These are phyloP conservation scores for Trypanosomatidae sp. DNA, from an alignment of 208 protist species.

Conservation along the genomic window DNA sequence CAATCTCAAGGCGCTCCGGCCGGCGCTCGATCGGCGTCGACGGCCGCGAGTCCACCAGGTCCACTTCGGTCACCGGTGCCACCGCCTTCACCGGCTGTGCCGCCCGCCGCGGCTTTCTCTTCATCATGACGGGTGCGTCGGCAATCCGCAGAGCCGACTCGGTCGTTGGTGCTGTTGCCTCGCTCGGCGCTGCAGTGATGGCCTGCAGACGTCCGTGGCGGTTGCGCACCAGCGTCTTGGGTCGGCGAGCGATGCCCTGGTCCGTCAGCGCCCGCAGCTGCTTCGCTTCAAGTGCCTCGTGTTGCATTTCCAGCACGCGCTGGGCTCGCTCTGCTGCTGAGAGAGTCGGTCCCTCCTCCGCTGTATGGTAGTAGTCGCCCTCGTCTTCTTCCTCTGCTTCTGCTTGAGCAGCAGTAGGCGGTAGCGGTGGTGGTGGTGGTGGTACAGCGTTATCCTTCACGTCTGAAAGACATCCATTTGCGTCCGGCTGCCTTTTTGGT, in stretches of 20 bases:
- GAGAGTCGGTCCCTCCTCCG: constrained; percentile 13
- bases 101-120: neutral
- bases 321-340: constrained; percentile 53
- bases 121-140: neutral
- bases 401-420: neutral
- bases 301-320: constrained; percentile 40
- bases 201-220: constrained; percentile 44
- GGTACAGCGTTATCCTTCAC: too few relatives aligned
- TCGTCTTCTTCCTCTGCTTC: constrained; percentile 2
- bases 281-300: constrained; percentile 34
- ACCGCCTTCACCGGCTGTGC: neutral
- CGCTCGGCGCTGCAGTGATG: constrained; percentile 8
- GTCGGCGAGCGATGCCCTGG: constrained; percentile 57
- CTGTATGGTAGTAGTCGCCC: neutral
- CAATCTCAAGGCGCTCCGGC: constrained; percentile 17
- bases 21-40: neutral
- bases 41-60: constrained; percentile 4
- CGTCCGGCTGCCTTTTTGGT: too few relatives aligned
- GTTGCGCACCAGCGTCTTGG: constrained; percentile 56
- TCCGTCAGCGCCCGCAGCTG: constrained; percentile 22
- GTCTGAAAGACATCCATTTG: too few relatives aligned
- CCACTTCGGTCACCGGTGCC: neutral
- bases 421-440: too few relatives aligned
- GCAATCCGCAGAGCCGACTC: neutral
- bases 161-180: neutral